phyloP scores from a whole-genome alignment of 2,329 filamentous ascomycete genomes.

The Bipolaris bicolor region DNA sequence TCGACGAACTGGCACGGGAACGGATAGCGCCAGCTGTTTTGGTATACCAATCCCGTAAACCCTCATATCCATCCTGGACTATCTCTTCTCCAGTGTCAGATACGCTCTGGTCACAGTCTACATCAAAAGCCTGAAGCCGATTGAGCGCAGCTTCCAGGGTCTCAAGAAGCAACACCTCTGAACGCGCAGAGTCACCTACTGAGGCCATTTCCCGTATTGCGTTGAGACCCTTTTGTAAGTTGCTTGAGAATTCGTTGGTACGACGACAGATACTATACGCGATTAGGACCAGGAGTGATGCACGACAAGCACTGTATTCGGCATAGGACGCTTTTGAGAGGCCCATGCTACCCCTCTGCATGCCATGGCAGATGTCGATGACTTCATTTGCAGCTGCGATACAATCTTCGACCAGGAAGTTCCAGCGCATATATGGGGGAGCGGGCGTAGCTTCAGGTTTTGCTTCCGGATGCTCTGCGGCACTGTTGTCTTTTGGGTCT shows the following conservation, averaged over 20 bases:
- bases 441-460: background rate
- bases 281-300: conserved; percentile 19
- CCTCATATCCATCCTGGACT: conserved; percentile 14
- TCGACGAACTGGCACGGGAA: background rate
- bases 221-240: conserved; percentile 11
- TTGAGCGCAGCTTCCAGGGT: conserved; percentile 17
- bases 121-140: conserved; percentile 16
- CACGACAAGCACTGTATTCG: conserved; percentile 22
- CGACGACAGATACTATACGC: conserved; percentile 18
- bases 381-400: conserved; percentile 16
- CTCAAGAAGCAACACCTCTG: conserved; percentile 18
- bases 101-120: background rate
- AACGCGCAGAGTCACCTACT: conserved; percentile 18
- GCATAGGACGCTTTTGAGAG: conserved; percentile 21
- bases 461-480: background rate
- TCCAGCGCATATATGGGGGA: conserved; percentile 4
- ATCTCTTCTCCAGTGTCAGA: background rate
- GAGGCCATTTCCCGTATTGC: conserved; percentile 21
- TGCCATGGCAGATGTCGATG: conserved; percentile 13
- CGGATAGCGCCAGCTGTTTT: conserved; percentile 1
- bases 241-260: conserved; percentile 17
- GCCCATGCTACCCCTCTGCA: conserved; percentile 18
- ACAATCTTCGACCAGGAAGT: conserved; percentile 17
- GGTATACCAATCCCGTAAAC: conserved; percentile 15
- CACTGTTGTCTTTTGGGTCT: background rate